Evolutionary conservation across 305 asterid species (phyloP).

Genomic region (Fraxinus platypoda): DNA sequence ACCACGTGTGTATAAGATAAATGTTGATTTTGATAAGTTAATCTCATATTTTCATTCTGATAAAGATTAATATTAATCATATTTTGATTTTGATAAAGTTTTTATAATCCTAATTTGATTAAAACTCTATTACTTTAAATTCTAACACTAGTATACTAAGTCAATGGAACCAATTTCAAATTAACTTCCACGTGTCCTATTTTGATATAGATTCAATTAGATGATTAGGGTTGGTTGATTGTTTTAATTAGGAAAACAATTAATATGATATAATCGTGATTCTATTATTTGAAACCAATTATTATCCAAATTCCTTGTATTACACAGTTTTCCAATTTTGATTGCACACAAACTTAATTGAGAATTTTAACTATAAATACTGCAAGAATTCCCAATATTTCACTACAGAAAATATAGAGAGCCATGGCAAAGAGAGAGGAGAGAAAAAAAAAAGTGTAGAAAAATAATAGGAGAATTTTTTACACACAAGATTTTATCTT

Average conservation of each 20-base stretch:
- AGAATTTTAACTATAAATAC: not conserved
- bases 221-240: not conserved
- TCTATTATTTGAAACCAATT: not conserved
- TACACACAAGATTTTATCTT: not conserved
- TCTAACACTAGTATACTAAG: not conserved
- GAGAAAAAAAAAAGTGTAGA: not conserved
- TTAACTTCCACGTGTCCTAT: not conserved
- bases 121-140: not conserved
- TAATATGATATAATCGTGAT: not conserved
- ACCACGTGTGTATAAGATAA: not conserved
- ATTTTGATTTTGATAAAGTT: not conserved
- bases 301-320: not conserved
- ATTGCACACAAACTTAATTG: not conserved
- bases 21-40: not conserved
- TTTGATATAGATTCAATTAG: not conserved
- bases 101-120: not conserved
- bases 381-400: not conserved
- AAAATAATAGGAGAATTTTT: not conserved
- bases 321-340: not conserved
- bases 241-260: not conserved
- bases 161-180: not conserved
- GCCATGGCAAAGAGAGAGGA: not conserved
- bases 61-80: too few species aligned
- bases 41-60: not conserved
- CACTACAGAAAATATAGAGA: not conserved